Evolutionary conservation across 495 filamentous ascomycete genomes (phyloP), one percentile per base, ranked within the genome.

Genomic region (Hypoxylon cercidicola): DNA sequence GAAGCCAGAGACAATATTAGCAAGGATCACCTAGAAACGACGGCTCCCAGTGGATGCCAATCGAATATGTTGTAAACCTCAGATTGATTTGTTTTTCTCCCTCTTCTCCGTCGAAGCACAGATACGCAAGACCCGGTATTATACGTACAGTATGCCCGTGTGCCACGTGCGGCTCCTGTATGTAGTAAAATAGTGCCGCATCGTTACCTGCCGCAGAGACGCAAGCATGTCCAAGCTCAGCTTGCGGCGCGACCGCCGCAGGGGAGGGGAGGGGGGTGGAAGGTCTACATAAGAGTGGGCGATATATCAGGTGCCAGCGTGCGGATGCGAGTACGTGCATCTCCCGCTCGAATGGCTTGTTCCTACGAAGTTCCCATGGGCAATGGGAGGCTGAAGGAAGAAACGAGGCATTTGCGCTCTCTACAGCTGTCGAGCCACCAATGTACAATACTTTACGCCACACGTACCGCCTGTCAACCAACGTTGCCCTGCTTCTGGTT

Each of bases 321-420:
- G 49, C 49, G 46, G 59, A 63, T 68, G 65, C 65, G 65, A 68
- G 65, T 68, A 63, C 65, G 49, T 68, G 65, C 65, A 55, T 63
- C 59, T 59, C 59, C 54, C 44, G 50, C 25, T 60, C 35, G 41
- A 34, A 15, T 45, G 16, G 40, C 15, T 35, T 30, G 11, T 3
- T 25, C 11, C 8, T 10, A 10, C 30, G 30, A 32, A 7, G 30
- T 32, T 11, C 30, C 30, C 3, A 58, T 55, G 50, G 50, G 35
- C 20, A 55, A 60, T 55, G 41, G 41, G 44, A 39, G 16, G 43
- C 50, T 50, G 44, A 50, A 43, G 11, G 44, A 5, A 5, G 10
- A 28, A 21, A 21, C 16, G 25, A 53, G 28, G 53, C 23, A 50
- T 28, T 39, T 30, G 43, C 54, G 45, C 20, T 40, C 23, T 19